Conservation (phyloP, 306 rosid species). For the Rubus parviflorus region DNA sequence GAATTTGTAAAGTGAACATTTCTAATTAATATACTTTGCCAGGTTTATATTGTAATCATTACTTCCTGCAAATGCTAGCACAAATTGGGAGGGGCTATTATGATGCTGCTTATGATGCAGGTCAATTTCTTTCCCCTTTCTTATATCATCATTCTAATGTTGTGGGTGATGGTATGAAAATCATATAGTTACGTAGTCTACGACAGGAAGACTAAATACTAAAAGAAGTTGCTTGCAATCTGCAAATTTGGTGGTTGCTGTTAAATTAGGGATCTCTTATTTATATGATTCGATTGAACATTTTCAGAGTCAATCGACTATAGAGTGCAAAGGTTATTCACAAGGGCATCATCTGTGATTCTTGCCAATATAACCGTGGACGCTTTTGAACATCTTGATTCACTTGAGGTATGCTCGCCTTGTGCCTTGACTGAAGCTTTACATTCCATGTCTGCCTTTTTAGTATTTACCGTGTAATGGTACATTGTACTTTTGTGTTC, state of each 20-base stretch:
- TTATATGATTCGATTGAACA: neutral
- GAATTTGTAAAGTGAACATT: constrained; percentile 15
- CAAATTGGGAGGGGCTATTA: constrained; percentile 70
- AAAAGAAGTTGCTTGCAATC: neutral
- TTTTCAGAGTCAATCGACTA: constrained; percentile 60
- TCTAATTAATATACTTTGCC: constrained; percentile 27
- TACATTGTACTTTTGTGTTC: constrained; percentile 4
- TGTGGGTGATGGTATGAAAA: neutral
- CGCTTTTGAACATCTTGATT: constrained; percentile 60
- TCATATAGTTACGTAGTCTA: neutral
- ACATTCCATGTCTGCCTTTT: neutral
- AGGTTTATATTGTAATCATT: constrained; percentile 87
- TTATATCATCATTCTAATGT: neutral
- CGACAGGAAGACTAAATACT: neutral
- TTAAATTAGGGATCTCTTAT: neutral
- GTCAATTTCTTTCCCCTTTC: constrained; percentile 37
- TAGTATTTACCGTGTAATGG: constrained; percentile 18
- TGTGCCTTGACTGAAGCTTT: constrained; percentile 16
- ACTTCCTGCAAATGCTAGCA: constrained; percentile 90
- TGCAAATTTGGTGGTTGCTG: neutral
- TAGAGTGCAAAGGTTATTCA: constrained; percentile 61
- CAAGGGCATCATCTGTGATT: constrained; percentile 57
- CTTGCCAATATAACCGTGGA: constrained; percentile 60
- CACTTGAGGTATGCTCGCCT: constrained; percentile 59
- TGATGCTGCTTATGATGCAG: constrained; percentile 73